A percentile compares a stretch with the other conserved stretches of the same genome.
These are phyloP conservation scores for Ambrosiella cleistominuta DNA, from an alignment of 2,329 filamentous ascomycete genomes.

Conservation along the genomic window DNA sequence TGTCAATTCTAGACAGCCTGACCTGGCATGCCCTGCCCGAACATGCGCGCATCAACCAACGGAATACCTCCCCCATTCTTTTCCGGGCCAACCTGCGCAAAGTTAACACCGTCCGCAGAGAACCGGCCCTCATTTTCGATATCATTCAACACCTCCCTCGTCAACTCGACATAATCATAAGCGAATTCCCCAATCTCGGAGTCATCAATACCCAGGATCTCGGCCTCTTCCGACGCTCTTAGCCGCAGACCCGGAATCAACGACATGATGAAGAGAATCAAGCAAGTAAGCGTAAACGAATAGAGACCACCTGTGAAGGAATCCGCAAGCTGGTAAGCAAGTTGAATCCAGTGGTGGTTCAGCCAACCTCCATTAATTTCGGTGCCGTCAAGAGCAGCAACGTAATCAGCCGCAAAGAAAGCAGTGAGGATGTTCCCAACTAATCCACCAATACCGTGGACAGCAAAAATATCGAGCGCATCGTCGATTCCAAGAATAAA, in stretches of 20 bases:
- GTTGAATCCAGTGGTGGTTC: constrained; percentile 67
- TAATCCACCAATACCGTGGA: constrained; percentile 61
- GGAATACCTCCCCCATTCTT: too few relatives aligned
- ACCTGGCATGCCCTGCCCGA: too few relatives aligned
- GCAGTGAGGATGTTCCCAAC: constrained; percentile 65
- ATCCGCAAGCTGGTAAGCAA: constrained; percentile 71
- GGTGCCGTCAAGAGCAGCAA: constrained; percentile 62
- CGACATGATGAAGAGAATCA: constrained; percentile 69
- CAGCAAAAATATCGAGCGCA: constrained; percentile 74
- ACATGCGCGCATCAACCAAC: too few relatives aligned
- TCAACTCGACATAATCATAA: constrained; percentile 85
- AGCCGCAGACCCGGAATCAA: constrained; percentile 59
- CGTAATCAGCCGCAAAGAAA: constrained; percentile 72
- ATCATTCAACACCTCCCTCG: constrained; percentile 35
- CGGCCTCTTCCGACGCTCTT: constrained; percentile 57
- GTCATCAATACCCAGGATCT: constrained; percentile 74
- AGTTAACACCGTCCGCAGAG: too few relatives aligned
- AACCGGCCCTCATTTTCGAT: constrained; percentile 20
- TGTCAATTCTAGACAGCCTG: too few relatives aligned
- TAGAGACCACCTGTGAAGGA: constrained; percentile 59
- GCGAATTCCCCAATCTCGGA: constrained; percentile 85
- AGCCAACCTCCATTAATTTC: constrained; percentile 62
- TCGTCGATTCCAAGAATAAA: constrained; percentile 68
- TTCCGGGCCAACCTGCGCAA: too few relatives aligned
- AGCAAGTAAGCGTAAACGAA: constrained; percentile 58